Evolutionary conservation across 352 stramenopile species (phyloP).

Genomic region (Phytophthora pseudosyringae): DNA sequence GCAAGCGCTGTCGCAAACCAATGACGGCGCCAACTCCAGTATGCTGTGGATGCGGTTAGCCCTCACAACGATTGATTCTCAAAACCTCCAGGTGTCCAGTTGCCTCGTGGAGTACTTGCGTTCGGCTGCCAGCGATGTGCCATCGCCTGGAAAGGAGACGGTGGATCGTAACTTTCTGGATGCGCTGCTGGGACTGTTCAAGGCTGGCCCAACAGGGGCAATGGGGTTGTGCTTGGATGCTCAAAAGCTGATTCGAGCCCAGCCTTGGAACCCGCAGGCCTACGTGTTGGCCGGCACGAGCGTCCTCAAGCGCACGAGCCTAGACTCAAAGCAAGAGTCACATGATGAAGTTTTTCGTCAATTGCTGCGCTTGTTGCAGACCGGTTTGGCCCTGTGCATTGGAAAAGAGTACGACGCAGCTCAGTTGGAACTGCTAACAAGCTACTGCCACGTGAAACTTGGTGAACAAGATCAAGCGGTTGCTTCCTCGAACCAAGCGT

Average conservation of each 20-base stretch:
- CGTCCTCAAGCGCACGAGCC: conserved; percentile 50
- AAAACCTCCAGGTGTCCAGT: conserved; percentile 35
- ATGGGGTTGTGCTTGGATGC: conserved; percentile 35
- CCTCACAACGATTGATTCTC: conserved; percentile 49
- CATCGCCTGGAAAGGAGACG: conserved; percentile 27
- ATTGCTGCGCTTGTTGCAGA: conserved; percentile 46
- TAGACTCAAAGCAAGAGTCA: conserved; percentile 23
- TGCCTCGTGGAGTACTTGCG: conserved; percentile 38
- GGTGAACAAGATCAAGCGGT: conserved; percentile 31
- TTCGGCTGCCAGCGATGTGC: conserved; percentile 7
- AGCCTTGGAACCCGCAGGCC: conserved; percentile 62
- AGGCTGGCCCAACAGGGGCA: conserved; percentile 13
- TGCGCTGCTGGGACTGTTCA: conserved; percentile 46
- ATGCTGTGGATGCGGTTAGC: conserved; percentile 34
- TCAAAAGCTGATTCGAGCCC: conserved; percentile 66
- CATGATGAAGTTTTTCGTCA: conserved; percentile 25
- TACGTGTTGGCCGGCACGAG: conserved; percentile 58
- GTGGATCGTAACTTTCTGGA: conserved; percentile 40
- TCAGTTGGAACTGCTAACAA: conserved; percentile 48
- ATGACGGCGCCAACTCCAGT: conserved; percentile 26
- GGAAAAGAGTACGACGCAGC: conserved; percentile 25
- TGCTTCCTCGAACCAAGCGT: conserved; percentile 23
- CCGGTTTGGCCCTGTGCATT: conserved; percentile 40
- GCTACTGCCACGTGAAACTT: conserved; percentile 50
- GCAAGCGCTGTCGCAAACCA: conserved; percentile 34